These are phyloP conservation scores for Ustilago sp. DNA, from an alignment of 1,284 basidiomycete species.

Conservation along the genomic window DNA sequence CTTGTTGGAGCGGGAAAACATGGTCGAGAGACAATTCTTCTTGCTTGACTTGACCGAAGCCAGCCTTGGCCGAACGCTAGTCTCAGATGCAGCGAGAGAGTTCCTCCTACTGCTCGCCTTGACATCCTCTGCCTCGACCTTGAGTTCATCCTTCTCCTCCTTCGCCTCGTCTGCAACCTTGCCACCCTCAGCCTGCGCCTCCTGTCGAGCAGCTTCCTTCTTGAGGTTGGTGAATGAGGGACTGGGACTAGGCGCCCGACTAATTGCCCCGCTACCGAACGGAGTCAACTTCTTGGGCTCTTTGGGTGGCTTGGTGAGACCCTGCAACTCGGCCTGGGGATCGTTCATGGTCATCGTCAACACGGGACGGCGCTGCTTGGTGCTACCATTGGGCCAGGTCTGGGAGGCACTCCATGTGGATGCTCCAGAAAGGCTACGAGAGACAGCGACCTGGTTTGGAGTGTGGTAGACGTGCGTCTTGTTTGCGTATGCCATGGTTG, in stretches of 20 bases:
- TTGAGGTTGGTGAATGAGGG: conserved; percentile 38
- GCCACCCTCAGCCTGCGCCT: background rate
- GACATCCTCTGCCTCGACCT: conserved; percentile 9
- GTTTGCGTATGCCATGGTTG: conserved; percentile 50
- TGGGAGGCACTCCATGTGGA: conserved; percentile 16
- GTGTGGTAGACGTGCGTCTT: conserved; percentile 49
- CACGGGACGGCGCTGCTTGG: conserved; percentile 38
- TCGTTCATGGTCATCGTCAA: conserved; percentile 63
- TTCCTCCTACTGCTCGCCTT: conserved; percentile 16
- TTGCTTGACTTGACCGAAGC: conserved; percentile 17
- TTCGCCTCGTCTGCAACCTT: background rate
- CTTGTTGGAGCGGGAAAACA: conserved; percentile 28
- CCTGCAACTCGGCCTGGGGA: conserved; percentile 55
- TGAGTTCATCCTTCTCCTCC: background rate
- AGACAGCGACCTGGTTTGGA: conserved; percentile 35
- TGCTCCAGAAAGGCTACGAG: conserved; percentile 26
- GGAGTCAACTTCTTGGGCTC: conserved; percentile 45
- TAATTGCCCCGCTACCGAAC: conserved; percentile 53
- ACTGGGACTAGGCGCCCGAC: conserved; percentile 48
- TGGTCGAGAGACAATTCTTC: conserved; percentile 25
- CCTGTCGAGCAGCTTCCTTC: conserved; percentile 21
- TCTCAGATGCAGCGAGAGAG: conserved; percentile 26
- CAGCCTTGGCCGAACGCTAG: conserved; percentile 6
- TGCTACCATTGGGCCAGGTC: conserved; percentile 9
- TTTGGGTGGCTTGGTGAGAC: conserved; percentile 55